A percentile compares a stretch with the other conserved stretches of the same genome.
Conservation (phyloP, 495 filamentous ascomycete genomes). For the Lichenothelia convexa region DNA sequence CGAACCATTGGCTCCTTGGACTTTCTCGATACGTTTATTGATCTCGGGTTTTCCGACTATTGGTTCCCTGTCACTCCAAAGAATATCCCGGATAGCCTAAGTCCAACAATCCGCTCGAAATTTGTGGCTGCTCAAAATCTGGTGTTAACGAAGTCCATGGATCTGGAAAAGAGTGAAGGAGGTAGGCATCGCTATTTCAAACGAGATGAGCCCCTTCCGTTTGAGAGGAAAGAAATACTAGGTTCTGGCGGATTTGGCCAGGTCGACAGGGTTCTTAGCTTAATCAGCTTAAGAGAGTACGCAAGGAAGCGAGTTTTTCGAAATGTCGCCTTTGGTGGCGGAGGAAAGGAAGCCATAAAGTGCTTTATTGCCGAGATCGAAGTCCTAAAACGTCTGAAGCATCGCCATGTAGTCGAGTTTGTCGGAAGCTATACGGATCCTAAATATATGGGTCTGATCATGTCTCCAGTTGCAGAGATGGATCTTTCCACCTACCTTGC, state of each 20-base stretch:
- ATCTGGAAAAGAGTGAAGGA: slow-evolving; percentile 9
- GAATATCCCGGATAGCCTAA: slow-evolving; percentile 1
- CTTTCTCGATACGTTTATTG: slow-evolving; percentile 5
- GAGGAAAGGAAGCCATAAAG: slow-evolving; percentile 6
- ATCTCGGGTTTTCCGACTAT: slow-evolving; percentile 4
- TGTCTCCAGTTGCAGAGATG: neutral
- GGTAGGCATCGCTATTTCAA: slow-evolving; percentile 5
- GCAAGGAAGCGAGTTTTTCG: slow-evolving; percentile 10
- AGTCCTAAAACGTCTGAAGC: slow-evolving; percentile 8
- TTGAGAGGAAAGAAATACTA: slow-evolving; percentile 1
- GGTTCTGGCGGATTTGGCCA: slow-evolving; percentile 9
- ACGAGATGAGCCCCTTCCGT: slow-evolving; percentile 4
- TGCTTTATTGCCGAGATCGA: slow-evolving; percentile 7
- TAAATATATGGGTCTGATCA: neutral
- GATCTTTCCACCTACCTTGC: neutral
- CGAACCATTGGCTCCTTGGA: slow-evolving; percentile 5
- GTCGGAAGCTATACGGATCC: neutral
- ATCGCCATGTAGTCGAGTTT: neutral
- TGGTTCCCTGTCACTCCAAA: slow-evolving; percentile 5
- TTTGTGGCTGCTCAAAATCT: slow-evolving; percentile 3
- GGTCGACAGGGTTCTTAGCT: slow-evolving; percentile 9
- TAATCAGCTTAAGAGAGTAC: slow-evolving; percentile 9
- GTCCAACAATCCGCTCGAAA: neutral
- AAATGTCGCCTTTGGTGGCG: slow-evolving; percentile 2
- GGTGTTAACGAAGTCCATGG: slow-evolving; percentile 9